Conservation (phyloP, 371 early-diverging fungal genomes). For the Actinomortierella wolfii region DNA sequence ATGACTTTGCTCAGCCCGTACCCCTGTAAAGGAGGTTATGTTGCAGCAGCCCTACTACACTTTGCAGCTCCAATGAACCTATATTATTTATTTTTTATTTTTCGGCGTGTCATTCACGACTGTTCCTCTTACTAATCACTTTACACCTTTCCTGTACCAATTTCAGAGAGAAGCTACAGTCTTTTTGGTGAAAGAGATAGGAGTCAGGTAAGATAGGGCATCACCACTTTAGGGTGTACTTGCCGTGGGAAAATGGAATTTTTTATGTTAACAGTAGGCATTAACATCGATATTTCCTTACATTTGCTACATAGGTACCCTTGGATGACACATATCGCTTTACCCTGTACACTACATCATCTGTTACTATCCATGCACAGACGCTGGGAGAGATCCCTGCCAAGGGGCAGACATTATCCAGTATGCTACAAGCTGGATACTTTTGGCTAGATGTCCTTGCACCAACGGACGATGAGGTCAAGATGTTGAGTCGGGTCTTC, state of each 20-base stretch:
- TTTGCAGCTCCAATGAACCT: too few relatives aligned
- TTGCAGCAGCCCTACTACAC: too few relatives aligned
- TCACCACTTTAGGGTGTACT: too few relatives aligned
- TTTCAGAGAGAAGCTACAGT: constrained; percentile 37
- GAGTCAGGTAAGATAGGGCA: constrained; percentile 26
- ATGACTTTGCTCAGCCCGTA: too few relatives aligned
- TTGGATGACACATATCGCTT: constrained; percentile 50
- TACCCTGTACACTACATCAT: constrained; percentile 60
- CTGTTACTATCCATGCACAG: constrained; percentile 54
- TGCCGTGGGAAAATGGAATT: background rate
- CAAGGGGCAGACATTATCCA: constrained; percentile 42
- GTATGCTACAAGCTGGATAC: constrained; percentile 52
- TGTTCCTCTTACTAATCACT: too few relatives aligned
- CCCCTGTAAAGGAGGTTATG: too few relatives aligned
- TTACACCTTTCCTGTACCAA: too few relatives aligned
- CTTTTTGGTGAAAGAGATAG: constrained; percentile 46
- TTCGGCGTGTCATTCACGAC: too few relatives aligned
- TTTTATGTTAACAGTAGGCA: too few relatives aligned
- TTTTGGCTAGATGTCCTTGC: constrained; percentile 92
- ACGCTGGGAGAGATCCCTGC: constrained; percentile 54
- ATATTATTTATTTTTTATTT: too few relatives aligned
- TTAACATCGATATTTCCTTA: too few relatives aligned
- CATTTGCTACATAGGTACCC: constrained; percentile 24
- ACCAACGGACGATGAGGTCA: constrained; percentile 84
- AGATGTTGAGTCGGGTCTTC: constrained; percentile 67